Conservation (phyloP, 768 basidiomycete genomes). For the Hygrocybe punicea region DNA sequence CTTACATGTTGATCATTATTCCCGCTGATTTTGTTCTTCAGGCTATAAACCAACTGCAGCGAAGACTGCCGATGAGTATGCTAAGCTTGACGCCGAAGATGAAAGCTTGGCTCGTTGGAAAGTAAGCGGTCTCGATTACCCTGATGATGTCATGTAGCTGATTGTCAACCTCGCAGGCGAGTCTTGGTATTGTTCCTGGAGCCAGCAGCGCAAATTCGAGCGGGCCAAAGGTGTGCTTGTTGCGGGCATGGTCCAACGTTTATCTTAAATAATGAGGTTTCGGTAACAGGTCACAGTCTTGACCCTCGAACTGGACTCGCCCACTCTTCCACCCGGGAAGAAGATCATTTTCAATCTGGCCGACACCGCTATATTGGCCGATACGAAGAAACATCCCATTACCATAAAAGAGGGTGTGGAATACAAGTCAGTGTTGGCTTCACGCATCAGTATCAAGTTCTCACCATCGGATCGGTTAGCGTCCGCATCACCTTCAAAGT, state of each 20-base stretch:
- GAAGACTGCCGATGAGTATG: conserved; percentile 78
- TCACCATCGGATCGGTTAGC: conserved; percentile 33
- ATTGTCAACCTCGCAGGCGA: conserved; percentile 40
- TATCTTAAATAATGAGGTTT: neutral
- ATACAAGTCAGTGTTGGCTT: conserved; percentile 68
- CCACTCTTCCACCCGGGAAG: conserved; percentile 60
- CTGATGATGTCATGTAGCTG: no score
- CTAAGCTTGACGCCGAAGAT: conserved; percentile 81
- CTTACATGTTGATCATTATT: neutral
- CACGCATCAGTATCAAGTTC: neutral
- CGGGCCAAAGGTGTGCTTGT: conserved; percentile 61
- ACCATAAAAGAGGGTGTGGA: conserved; percentile 81
- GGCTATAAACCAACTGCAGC: conserved; percentile 72
- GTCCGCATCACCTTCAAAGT: conserved; percentile 82
- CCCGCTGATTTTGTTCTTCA: conserved; percentile 27
- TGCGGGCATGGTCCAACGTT: conserved; percentile 15
- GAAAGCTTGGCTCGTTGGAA: conserved; percentile 97
- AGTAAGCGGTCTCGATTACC: neutral
- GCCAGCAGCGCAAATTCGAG: conserved; percentile 32
- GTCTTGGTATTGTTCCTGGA: conserved; percentile 74
- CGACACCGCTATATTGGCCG: conserved; percentile 42
- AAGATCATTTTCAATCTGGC: conserved; percentile 65
- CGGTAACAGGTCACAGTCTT: conserved; percentile 61
- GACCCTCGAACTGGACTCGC: conserved; percentile 76
- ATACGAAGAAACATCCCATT: conserved; percentile 75